Evolutionary conservation across 2,329 filamentous ascomycete species (phyloP).

Genomic region (Apiospora rasikravindrae): DNA sequence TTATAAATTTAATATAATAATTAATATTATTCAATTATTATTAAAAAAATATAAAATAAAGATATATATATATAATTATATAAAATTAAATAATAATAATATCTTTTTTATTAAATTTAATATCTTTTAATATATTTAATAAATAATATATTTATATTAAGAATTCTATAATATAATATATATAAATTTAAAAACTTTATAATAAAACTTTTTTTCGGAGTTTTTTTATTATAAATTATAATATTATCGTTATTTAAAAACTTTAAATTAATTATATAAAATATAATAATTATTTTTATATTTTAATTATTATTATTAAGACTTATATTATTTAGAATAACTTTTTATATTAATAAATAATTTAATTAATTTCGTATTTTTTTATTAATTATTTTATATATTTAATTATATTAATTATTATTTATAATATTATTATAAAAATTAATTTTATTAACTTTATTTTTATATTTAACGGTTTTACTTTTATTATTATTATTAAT

Average conservation of each 20-base stretch:
- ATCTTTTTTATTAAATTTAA: too few relatives aligned
- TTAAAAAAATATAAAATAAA: too few relatives aligned
- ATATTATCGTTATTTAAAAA: not conserved
- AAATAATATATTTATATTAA: too few relatives aligned
- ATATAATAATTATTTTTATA: not conserved
- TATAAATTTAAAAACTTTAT: not conserved
- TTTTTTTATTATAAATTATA: not conserved
- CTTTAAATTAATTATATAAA: not conserved
- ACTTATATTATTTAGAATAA: not conserved
- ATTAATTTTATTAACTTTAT: not conserved
- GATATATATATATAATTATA: too few relatives aligned
- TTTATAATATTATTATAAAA: not conserved
- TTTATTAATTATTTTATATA: not conserved
- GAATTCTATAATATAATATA: constrained; percentile 6
- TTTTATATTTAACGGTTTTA: not conserved
- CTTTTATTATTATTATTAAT: not conserved
- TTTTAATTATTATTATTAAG: not conserved
- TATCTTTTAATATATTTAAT: not conserved
- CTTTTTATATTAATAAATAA: not conserved
- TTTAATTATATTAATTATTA: too few relatives aligned
- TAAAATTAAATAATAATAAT: not conserved
- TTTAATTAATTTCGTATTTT: not conserved
- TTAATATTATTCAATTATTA: too few relatives aligned
- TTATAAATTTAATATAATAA: too few relatives aligned
- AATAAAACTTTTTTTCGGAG: too few relatives aligned